A percentile compares a stretch with the other conserved stretches of the same genome.
Evolutionary conservation across 176 grass and related monocot species (phyloP).

Genomic region (Guadua angustifolia): DNA sequence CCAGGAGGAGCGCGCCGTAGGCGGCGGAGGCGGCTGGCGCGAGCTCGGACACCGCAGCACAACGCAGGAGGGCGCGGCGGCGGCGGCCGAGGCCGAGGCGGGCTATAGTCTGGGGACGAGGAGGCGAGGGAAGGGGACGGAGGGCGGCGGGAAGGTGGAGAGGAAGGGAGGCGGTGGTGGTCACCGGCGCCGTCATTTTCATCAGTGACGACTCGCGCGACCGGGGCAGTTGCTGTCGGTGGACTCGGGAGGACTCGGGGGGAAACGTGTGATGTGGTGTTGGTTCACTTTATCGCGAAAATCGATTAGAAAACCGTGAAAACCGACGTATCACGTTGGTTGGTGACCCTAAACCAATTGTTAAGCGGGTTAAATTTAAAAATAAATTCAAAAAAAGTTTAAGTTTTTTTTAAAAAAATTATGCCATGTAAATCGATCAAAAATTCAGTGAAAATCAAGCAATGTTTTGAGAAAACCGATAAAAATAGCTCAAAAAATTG

Average conservation of each 20-base stretch:
- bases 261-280: neutral
- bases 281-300: no score
- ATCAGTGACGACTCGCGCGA: neutral
- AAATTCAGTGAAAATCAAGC: no score
- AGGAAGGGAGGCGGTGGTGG: constrained; percentile 27
- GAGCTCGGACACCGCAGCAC: constrained; percentile 59
- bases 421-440: no score
- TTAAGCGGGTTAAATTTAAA: no score
- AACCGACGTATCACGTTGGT: no score
- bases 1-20: constrained; percentile 76
- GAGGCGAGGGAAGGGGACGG: constrained; percentile 5
- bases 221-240: constrained; percentile 29
- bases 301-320: no score
- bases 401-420: no score
- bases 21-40: constrained; percentile 54
- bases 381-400: no score
- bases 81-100: neutral
- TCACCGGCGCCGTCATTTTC: constrained; percentile 43
- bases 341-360: no score
- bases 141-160: constrained; percentile 12
- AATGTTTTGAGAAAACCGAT: no score
- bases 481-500: no score
- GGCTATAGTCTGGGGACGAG: neutral
- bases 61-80: constrained; percentile 41
- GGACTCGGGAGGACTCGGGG: neutral